Evolutionary conservation across 306 rosid genomes (phyloP).

Genomic region (Corylus heterophylla): DNA sequence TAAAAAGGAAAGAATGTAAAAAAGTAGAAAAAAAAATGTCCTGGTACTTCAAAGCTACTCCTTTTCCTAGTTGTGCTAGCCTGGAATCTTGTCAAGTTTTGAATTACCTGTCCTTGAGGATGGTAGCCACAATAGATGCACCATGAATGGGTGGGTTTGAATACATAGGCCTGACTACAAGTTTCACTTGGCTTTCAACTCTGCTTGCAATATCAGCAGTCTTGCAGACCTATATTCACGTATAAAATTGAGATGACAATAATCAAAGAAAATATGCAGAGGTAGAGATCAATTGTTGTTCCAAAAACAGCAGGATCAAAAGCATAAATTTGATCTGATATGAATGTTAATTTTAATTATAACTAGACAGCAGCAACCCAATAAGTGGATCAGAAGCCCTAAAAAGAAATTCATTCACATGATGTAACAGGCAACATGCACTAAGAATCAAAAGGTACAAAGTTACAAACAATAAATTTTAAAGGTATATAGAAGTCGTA

Average conservation of each 20-base stretch:
- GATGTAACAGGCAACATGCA: background rate
- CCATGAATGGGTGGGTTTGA: conserved; percentile 98
- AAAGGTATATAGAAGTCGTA: background rate
- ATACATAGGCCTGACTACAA: conserved; percentile 97
- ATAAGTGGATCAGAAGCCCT: background rate
- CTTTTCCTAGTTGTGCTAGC: conserved; percentile 1
- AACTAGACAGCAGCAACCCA: conserved; percentile 16
- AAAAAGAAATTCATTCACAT: background rate
- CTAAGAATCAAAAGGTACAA: background rate
- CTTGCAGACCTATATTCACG: conserved; percentile 66
- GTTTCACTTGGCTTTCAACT: conserved; percentile 97
- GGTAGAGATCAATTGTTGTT: background rate
- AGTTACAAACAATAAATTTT: background rate
- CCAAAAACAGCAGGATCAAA: background rate
- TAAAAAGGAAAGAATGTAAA: background rate
- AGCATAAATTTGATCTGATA: background rate
- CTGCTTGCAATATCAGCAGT: conserved; percentile 73
- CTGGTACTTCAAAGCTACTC: background rate
- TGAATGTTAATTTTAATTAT: background rate
- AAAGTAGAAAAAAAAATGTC: conserved; percentile 7
- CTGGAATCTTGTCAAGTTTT: conserved; percentile 1
- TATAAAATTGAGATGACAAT: conserved; percentile 9
- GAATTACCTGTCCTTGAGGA: conserved; percentile 84
- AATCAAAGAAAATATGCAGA: background rate
- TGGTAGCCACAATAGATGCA: conserved; percentile 90